Base-by-base conservation (phyloP, 768 basidiomycete genomes). In the Termitomyces sp. region DNA sequence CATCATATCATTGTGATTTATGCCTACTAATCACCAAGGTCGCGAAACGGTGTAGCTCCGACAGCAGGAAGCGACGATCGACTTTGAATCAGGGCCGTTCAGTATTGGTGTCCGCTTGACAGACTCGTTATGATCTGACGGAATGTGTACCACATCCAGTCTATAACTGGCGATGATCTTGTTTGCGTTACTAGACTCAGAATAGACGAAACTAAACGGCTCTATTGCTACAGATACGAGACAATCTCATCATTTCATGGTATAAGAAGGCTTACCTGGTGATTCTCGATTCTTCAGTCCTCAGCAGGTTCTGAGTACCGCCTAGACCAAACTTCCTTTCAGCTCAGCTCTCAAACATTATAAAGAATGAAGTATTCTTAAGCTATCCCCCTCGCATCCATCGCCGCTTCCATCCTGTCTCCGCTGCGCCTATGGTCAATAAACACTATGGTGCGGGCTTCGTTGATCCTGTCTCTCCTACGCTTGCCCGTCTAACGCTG, bases 341-440 rank as follows among this genome's bases (percentile, higher is more conserved):
- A 56, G 54, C 53, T 50, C 30, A 46, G 35, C 48, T 57, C 28
- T 45, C 11, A 47, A 41, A 52, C 19, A 51, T 54, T 40, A 14
- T 54, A 2, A 46, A 56, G 45, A 28, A 58, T 61, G 60, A 61
- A 61, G 48, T 62, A 59, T 54, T 59, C 60, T 38, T 56, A 59
- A 59, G 60, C 50, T 32, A 37, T 59, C 42, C 34, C 59, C 49
- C 45, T 57, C 47, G 60, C 60, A 38, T 53, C 47, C 26, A 37
- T 59, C 41, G 55, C 53, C 28, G 60, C 58, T 34, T 54, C 50
- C 42, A 38, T 56, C 30, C 55, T 62, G 60, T 55, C 17, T 51
- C 60, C 8, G 60, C 60, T 22, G 54, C 44, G 15, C 60, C 56
- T 32, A 10, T 40, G 21, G 5, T 15, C 34, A 30, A 53, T 32